A percentile compares a stretch with the other conserved stretches of the same genome.
phyloP scores from a whole-genome alignment of 2,329 filamentous ascomycete species.

The Pseudogymnoascus pannorum region DNA sequence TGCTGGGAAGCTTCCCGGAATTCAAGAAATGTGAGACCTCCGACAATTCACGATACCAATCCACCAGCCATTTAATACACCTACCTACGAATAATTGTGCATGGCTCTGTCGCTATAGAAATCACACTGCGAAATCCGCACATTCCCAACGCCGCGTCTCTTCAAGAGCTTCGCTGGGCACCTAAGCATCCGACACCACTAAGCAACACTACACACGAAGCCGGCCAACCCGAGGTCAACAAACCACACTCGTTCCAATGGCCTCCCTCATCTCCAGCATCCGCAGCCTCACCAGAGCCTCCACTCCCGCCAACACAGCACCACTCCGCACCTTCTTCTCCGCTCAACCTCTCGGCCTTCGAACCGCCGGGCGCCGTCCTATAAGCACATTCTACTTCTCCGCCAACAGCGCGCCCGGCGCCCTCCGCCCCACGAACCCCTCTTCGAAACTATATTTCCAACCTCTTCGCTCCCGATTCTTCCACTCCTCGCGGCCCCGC shows the following conservation, averaged over 20 bases:
- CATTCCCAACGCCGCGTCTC: not conserved
- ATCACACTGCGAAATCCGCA: not conserved
- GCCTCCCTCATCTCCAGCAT: not conserved
- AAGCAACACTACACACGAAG: not conserved
- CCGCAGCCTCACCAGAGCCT: not conserved
- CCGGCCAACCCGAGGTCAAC: not conserved
- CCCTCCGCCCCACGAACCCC: slow-evolving; percentile 15
- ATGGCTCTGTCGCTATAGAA: not conserved
- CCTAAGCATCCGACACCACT: not conserved
- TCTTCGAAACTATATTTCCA: slow-evolving; percentile 17
- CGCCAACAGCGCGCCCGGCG: not conserved
- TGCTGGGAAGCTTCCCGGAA: not conserved
- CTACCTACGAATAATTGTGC: not conserved
- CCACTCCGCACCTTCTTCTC: not conserved
- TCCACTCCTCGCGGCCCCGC: not conserved
- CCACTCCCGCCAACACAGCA: not conserved
- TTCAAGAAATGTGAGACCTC: not conserved
- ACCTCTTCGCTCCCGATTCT: not conserved
- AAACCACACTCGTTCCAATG: not conserved
- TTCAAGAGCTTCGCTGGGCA: not conserved
- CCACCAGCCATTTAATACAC: not conserved
- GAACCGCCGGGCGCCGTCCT: not conserved
- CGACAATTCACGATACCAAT: not conserved
- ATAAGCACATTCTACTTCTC: not conserved
- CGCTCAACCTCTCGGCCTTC: not conserved